A percentile compares a stretch with the other conserved stretches of the same genome.
phyloP scores from a whole-genome alignment of 2,329 filamentous ascomycete genomes.

The Xenosphaeropsis pyriputrescens region DNA sequence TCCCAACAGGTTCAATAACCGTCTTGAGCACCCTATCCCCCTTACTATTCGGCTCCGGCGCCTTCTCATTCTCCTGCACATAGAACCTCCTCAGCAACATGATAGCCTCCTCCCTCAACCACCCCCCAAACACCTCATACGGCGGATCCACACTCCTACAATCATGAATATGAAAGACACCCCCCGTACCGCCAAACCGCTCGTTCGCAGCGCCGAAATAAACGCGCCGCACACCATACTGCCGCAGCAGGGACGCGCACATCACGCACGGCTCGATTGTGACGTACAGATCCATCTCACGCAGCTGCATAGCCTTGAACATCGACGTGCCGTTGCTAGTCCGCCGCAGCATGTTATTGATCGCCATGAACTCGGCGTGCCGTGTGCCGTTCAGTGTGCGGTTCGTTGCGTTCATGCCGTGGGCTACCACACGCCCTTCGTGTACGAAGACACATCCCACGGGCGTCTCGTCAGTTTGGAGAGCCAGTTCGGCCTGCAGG shows the following conservation, averaged over 20 bases:
- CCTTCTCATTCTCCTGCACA: conserved; percentile 88
- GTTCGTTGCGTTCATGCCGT: conserved; percentile 96
- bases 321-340: conserved; percentile 31
- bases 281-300: conserved; percentile 70
- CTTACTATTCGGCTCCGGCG: conserved; percentile 17
- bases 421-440: conserved; percentile 63
- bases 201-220: conserved; percentile 95
- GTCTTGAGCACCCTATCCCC: conserved; percentile 17
- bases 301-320: conserved; percentile 26
- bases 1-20: conserved; percentile 14
- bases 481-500: conserved; percentile 64
- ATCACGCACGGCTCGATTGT: conserved; percentile 98
- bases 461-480: conserved; percentile 80
- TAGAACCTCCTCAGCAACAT: conserved; percentile 89
- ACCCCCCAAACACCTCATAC: conserved; percentile 73
- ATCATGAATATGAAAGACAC: conserved; percentile 72
- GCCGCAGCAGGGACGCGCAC: conserved; percentile 86
- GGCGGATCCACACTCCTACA: conserved; percentile 23
- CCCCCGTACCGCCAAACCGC: conserved; percentile 90
- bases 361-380: conserved; percentile 88
- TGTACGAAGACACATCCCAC: conserved; percentile 92
- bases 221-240: conserved; percentile 76
- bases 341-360: conserved; percentile 41
- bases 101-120: conserved; percentile 85
- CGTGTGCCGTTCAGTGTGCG: conserved; percentile 79